Evolutionary conservation across 2,329 filamentous ascomycete genomes (phyloP).

Genomic region (Exophiala sideris): DNA sequence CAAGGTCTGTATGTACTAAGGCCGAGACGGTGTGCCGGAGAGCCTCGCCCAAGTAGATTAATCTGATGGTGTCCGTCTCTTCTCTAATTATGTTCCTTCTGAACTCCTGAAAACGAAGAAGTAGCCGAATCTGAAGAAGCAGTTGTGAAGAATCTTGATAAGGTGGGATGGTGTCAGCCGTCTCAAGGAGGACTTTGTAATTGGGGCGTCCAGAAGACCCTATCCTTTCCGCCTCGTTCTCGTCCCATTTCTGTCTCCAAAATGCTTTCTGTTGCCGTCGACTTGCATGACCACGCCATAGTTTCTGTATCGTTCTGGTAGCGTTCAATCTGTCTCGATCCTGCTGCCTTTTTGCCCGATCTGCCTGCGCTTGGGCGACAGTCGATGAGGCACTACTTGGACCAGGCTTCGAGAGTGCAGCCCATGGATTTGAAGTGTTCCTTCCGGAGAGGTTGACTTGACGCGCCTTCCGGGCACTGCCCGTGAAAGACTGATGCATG

Average conservation of each 20-base stretch:
- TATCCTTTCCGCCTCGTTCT: constrained; percentile 44
- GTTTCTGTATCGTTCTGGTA: constrained; percentile 68
- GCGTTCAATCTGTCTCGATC: constrained; percentile 76
- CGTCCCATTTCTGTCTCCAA: constrained; percentile 63
- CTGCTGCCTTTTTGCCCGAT: constrained; percentile 73
- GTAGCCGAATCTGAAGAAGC: constrained; percentile 58
- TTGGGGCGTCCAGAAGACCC: not conserved
- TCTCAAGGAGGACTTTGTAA: constrained; percentile 32
- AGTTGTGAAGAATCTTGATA: constrained; percentile 39
- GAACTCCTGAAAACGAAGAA: constrained; percentile 58
- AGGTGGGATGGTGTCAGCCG: constrained; percentile 26
- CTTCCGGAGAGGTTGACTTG: constrained; percentile 94
- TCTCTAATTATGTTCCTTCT: constrained; percentile 37
- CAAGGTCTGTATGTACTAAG: constrained; percentile 4
- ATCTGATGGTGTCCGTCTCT: constrained; percentile 37
- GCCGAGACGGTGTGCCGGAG: constrained; percentile 28
- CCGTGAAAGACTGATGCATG: constrained; percentile 93
- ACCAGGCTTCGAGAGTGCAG: constrained; percentile 37
- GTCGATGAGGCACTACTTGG: constrained; percentile 48
- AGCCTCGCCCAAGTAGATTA: constrained; percentile 43
- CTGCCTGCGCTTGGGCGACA: constrained; percentile 80
- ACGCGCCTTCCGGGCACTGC: constrained; percentile 76
- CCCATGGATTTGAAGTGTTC: constrained; percentile 70
- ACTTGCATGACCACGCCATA: constrained; percentile 73
- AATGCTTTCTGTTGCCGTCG: constrained; percentile 57